phyloP scores from a whole-genome alignment of 352 stramenopile species.

The Phytophthora podocarpi region DNA sequence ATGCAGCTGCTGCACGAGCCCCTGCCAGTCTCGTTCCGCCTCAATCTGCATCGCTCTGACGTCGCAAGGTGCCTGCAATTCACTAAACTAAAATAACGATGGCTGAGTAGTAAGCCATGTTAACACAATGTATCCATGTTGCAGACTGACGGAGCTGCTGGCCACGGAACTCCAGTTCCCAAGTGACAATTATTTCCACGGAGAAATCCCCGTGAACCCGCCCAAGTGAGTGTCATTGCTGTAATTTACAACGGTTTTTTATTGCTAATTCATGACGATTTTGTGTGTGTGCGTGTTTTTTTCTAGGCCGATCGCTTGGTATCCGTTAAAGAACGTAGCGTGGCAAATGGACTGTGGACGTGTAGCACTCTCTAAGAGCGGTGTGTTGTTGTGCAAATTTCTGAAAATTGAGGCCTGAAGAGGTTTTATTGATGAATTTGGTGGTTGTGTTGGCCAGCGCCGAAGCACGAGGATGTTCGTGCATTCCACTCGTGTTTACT shows the following conservation, averaged over 20 bases:
- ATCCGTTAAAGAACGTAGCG: constrained; percentile 75
- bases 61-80: constrained; percentile 37
- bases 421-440: not conserved
- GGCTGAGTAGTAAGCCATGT: too few species aligned
- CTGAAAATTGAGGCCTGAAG: not conserved
- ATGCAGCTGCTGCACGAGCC: constrained; percentile 79
- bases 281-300: too few species aligned
- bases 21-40: constrained; percentile 80
- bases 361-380: constrained; percentile 81
- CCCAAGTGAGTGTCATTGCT: constrained; percentile 44
- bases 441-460: constrained; percentile 40
- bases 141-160: constrained; percentile 55
- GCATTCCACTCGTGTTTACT: constrained; percentile 94
- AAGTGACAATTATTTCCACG: constrained; percentile 53
- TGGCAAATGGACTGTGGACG: constrained; percentile 87
- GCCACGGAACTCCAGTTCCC: constrained; percentile 65
- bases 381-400: constrained; percentile 28
- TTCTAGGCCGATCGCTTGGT: constrained; percentile 72
- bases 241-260: not conserved
- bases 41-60: constrained; percentile 77
- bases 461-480: constrained; percentile 83
- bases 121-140: constrained; percentile 9
- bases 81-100: not conserved
- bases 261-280: constrained; percentile 2
- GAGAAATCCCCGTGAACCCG: constrained; percentile 60